These are phyloP conservation scores for Entophlyctis luteolus DNA, from an alignment of 192 early-diverging fungal species.

Conservation along the genomic window DNA sequence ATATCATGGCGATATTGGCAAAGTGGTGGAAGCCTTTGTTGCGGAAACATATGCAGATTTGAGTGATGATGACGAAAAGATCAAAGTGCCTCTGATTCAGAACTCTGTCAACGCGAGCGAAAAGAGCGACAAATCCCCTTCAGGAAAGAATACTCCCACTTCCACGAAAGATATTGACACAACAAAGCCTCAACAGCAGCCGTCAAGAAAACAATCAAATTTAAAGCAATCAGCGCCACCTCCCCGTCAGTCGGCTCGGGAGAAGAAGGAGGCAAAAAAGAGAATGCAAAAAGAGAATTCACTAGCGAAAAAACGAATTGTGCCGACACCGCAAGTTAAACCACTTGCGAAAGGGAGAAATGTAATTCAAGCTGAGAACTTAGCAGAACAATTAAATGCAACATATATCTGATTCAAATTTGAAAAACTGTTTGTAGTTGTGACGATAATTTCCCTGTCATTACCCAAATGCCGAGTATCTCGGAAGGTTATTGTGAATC, in stretches of 20 bases:
- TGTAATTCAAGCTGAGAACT: neutral
- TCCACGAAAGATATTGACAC: neutral
- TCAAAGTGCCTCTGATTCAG: neutral
- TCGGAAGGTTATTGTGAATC: too few relatives aligned
- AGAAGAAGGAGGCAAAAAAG: slow-evolving; percentile 14
- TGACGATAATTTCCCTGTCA: too few relatives aligned
- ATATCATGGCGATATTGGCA: neutral
- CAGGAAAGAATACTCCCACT: neutral
- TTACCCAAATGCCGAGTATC: too few relatives aligned
- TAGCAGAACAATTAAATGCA: neutral
- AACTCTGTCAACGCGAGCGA: neutral
- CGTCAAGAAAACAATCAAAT: neutral
- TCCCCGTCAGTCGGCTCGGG: neutral
- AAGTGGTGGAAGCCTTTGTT: slow-evolving; percentile 15
- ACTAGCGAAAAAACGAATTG: slow-evolving; percentile 25
- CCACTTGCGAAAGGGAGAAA: neutral
- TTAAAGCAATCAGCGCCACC: neutral
- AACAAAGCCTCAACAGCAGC: neutral
- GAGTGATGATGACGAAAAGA: neutral
- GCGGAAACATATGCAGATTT: neutral
- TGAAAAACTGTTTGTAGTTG: neutral
- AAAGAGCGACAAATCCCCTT: neutral
- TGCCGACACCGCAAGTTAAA: neutral
- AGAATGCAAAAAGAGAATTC: slow-evolving; percentile 19
- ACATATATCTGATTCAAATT: slow-evolving; percentile 4